Percentiles rank a stretch among this genome's conserved stretches.
Conservation (phyloP, 2,329 filamentous ascomycete genomes). For the Pseudopithomyces maydicus region DNA sequence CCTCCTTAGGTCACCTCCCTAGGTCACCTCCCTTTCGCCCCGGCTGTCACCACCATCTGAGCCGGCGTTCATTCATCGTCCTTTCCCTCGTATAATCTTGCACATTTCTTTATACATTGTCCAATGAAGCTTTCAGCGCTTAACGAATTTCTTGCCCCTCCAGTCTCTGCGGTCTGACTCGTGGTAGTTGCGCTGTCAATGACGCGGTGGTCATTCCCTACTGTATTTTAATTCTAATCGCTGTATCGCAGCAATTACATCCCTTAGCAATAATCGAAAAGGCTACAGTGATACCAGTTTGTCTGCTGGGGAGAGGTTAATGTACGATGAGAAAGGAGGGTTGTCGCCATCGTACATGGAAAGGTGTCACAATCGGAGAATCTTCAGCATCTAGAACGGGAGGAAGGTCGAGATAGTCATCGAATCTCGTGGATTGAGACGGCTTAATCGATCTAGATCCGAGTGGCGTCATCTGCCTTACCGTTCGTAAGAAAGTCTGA, state of each 20-base stretch:
- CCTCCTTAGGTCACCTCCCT: slow-evolving; percentile 11
- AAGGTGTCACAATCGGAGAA: no score
- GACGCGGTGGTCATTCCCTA: slow-evolving; percentile 35
- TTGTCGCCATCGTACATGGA: slow-evolving; percentile 47
- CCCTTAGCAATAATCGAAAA: slow-evolving; percentile 49
- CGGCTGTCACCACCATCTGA: slow-evolving; percentile 6
- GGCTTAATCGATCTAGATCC: no score
- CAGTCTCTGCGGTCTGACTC: slow-evolving; percentile 46
- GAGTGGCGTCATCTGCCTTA: no score
- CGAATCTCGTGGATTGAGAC: no score
- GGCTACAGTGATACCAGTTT: slow-evolving; percentile 48
- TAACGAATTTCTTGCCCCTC: slow-evolving; percentile 40
- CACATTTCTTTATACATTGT: slow-evolving; percentile 44
- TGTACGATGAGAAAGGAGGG: slow-evolving; percentile 45
- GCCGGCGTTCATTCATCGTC: slow-evolving; percentile 2
- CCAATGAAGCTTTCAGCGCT: slow-evolving; percentile 48
- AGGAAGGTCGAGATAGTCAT: no score
- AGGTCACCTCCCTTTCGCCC: slow-evolving; percentile 12
- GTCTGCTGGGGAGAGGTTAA: slow-evolving; percentile 49
- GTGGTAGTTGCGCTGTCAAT: slow-evolving; percentile 48
- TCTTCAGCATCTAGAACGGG: no score
- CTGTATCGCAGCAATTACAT: slow-evolving; percentile 45
- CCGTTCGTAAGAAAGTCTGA: no score
- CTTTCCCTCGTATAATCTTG: slow-evolving; percentile 26
- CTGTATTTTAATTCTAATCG: slow-evolving; percentile 39